Percentiles rank a stretch among this genome's conserved stretches.
Conservation (phyloP, 2,329 filamentous ascomycete species). For the Chaetomium sp. region DNA sequence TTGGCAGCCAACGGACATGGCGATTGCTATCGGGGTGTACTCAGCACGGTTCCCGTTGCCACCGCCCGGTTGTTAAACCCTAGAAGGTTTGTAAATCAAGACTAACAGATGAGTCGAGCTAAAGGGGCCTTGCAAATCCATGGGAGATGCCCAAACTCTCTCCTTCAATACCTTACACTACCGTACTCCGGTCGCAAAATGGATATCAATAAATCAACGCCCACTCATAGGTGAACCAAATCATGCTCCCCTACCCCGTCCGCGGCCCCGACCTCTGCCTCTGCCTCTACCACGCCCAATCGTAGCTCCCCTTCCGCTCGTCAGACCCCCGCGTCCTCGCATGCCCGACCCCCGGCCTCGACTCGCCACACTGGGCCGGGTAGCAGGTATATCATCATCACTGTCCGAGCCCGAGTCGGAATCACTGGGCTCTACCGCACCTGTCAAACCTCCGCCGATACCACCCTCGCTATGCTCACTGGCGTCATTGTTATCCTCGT, state of each 20-base stretch:
- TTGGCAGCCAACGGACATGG: too few species aligned
- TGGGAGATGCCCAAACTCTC: too few species aligned
- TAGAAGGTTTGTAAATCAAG: too few species aligned
- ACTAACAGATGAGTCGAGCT: too few species aligned
- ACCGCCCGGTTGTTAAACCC: too few species aligned
- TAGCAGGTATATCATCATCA: constrained; percentile 24
- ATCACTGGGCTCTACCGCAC: constrained; percentile 10
- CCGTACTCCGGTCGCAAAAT: too few species aligned
- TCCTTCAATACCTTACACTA: too few species aligned
- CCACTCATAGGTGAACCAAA: background rate
- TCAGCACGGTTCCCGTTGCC: too few species aligned
- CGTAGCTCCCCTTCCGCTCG: background rate
- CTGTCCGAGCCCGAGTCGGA: constrained; percentile 21
- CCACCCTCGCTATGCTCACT: background rate
- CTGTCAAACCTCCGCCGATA: constrained; percentile 1
- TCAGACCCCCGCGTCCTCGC: constrained; percentile 9
- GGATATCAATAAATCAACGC: too few species aligned
- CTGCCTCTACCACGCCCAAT: constrained; percentile 1
- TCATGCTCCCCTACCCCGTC: background rate
- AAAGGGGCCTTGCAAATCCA: too few species aligned
- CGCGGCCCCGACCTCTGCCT: constrained; percentile 3
- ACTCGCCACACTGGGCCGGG: background rate
- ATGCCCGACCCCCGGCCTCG: constrained; percentile 4
- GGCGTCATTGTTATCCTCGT: background rate
- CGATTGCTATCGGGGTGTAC: too few species aligned